Percentiles rank a stretch among this genome's conserved stretches.
These are phyloP conservation scores for Platanus orientalis DNA, from an alignment of 164 flowering plant species.

Conservation along the genomic window DNA sequence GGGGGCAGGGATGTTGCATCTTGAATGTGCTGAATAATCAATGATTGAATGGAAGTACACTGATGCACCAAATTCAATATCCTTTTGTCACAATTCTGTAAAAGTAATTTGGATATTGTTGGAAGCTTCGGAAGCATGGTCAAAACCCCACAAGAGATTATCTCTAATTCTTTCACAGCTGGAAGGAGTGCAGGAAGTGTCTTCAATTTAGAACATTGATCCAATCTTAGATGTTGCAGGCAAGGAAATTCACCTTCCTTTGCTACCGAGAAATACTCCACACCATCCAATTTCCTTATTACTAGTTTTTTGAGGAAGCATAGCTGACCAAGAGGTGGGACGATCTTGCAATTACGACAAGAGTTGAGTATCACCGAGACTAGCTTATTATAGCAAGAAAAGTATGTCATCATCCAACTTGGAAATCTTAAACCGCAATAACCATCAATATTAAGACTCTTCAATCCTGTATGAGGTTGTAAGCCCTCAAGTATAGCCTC, in stretches of 20 bases:
- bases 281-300: neutral
- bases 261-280: neutral
- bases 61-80: too few relatives aligned
- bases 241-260: neutral
- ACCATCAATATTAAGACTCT: neutral
- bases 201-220: neutral
- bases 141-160: too few relatives aligned
- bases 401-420: neutral
- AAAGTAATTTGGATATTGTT: too few relatives aligned
- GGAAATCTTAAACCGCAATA: neutral
- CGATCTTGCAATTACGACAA: neutral
- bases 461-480: neutral
- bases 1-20: too few relatives aligned
- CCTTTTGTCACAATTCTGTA: too few relatives aligned
- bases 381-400: neutral
- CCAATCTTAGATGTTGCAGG: neutral
- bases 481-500: slow-evolving; percentile 9
- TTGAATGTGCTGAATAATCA: too few relatives aligned
- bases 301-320: neutral
- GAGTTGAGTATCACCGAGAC: neutral
- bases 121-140: too few relatives aligned
- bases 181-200: neutral
- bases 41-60: too few relatives aligned
- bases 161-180: neutral
- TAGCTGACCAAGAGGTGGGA: neutral